phyloP scores from a whole-genome alignment of 208 protist genomes.

The Crithidia mellificae region DNA sequence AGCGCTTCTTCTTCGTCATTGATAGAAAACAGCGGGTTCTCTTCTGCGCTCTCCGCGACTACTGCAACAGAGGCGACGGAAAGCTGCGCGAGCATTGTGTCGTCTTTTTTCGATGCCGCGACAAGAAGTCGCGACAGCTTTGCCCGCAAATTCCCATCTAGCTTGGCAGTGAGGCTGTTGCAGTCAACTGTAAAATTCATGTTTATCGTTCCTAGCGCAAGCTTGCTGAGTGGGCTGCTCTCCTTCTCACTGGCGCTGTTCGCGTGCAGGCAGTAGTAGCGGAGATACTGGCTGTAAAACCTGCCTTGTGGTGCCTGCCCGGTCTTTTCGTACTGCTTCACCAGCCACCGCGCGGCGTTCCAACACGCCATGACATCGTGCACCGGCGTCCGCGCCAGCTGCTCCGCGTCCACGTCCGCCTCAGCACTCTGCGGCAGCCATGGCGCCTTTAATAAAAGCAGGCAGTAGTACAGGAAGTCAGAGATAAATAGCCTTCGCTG shows the following conservation, averaged over 20 bases:
- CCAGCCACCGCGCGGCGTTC: conserved; percentile 21
- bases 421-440: conserved; percentile 23
- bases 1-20: conserved; percentile 7
- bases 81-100: conserved; percentile 4
- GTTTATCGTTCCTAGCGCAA: conserved; percentile 3
- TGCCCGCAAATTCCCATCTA: conserved; percentile 11
- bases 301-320: conserved; percentile 5
- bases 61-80: conserved; percentile 6
- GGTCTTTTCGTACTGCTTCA: conserved; percentile 15
- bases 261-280: conserved; percentile 7
- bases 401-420: conserved; percentile 7
- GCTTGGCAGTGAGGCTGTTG: conserved; percentile 2
- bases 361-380: conserved; percentile 35
- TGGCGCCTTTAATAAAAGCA: conserved; percentile 25
- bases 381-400: conserved; percentile 9
- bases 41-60: conserved; percentile 11
- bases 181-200: conserved; percentile 15
- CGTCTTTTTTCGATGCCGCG: not conserved
- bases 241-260: not conserved
- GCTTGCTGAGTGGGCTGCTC: not conserved
- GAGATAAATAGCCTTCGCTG: conserved; percentile 18
- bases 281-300: conserved; percentile 23
- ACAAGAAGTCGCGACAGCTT: not conserved
- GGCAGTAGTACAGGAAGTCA: conserved; percentile 20
- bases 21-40: conserved; percentile 16